Evolutionary conservation across 805 yeast species (phyloP).

Genomic region (Myxozyma neotropica): DNA sequence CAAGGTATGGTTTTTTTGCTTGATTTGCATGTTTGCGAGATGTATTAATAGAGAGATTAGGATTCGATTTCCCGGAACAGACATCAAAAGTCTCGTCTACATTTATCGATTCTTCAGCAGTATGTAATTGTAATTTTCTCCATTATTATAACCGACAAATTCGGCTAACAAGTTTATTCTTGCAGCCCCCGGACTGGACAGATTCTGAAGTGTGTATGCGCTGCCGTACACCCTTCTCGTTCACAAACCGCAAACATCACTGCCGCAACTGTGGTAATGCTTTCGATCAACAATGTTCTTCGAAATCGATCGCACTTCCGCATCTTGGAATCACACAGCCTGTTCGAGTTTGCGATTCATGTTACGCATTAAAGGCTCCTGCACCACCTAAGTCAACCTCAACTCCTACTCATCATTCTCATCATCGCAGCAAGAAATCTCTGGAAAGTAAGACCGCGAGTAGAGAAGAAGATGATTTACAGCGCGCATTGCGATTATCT

Average conservation of each 20-base stretch:
- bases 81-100: slow-evolving; percentile 34
- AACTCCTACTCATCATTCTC: slow-evolving; percentile 39
- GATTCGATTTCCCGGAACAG: slow-evolving; percentile 43
- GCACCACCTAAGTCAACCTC: slow-evolving; percentile 32
- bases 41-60: too few species aligned
- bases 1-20: slow-evolving; percentile 52
- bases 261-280: slow-evolving; percentile 98
- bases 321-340: slow-evolving; percentile 84
- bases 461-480: slow-evolving; percentile 73
- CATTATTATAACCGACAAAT: too few species aligned
- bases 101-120: slow-evolving; percentile 78
- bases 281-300: slow-evolving; percentile 82
- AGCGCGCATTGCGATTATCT: slow-evolving; percentile 76
- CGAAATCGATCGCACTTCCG: slow-evolving; percentile 69
- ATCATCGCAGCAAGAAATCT: slow-evolving; percentile 22
- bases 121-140: too few species aligned
- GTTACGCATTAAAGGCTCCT: slow-evolving; percentile 60
- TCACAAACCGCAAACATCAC: slow-evolving; percentile 90
- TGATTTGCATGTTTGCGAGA: too few species aligned
- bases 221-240: slow-evolving; percentile 76
- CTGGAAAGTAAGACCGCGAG: slow-evolving; percentile 37
- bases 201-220: slow-evolving; percentile 96
- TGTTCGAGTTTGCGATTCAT: slow-evolving; percentile 92
- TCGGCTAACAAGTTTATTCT: too few species aligned
- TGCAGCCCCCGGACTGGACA: slow-evolving; percentile 96